phyloP scores from a whole-genome alignment of 169 alveolate species.

The Plasmodium blacklocki region DNA sequence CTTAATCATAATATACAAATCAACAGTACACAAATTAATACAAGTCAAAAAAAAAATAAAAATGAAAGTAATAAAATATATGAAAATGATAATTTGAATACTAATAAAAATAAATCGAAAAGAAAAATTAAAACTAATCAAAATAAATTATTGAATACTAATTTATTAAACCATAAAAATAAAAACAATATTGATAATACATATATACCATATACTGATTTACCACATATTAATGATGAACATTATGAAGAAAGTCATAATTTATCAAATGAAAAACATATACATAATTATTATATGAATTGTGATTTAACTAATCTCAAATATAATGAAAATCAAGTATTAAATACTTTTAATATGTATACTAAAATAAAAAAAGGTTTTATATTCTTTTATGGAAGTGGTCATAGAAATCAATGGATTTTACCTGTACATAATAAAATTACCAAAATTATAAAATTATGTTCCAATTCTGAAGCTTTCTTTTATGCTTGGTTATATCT shows the following conservation, averaged over 20 bases:
- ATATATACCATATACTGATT: background rate
- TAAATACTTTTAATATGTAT: constrained; percentile 47
- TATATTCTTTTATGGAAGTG: constrained; percentile 79
- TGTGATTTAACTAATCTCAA: constrained; percentile 49
- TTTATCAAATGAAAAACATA: background rate
- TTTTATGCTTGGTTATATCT: constrained; percentile 82
- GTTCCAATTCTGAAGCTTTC: constrained; percentile 77
- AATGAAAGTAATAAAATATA: too few relatives aligned
- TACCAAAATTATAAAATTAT: constrained; percentile 77
- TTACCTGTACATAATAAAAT: constrained; percentile 73
- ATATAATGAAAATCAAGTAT: constrained; percentile 24
- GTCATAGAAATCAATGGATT: constrained; percentile 83
- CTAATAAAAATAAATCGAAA: background rate
- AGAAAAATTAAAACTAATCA: background rate
- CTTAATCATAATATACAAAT: background rate
- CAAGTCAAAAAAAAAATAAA: too few relatives aligned
- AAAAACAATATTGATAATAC: too few relatives aligned
- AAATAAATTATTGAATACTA: background rate
- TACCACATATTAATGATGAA: background rate
- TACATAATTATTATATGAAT: background rate
- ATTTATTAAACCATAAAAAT: too few relatives aligned
- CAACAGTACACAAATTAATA: too few relatives aligned
- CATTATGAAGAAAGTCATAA: background rate
- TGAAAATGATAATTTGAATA: too few relatives aligned
- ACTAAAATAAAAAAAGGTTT: constrained; percentile 57